Percentiles rank a stretch among this genome's conserved stretches.
Conservation (phyloP, 164 flowering plant genomes). For the Platanus orientalis region DNA sequence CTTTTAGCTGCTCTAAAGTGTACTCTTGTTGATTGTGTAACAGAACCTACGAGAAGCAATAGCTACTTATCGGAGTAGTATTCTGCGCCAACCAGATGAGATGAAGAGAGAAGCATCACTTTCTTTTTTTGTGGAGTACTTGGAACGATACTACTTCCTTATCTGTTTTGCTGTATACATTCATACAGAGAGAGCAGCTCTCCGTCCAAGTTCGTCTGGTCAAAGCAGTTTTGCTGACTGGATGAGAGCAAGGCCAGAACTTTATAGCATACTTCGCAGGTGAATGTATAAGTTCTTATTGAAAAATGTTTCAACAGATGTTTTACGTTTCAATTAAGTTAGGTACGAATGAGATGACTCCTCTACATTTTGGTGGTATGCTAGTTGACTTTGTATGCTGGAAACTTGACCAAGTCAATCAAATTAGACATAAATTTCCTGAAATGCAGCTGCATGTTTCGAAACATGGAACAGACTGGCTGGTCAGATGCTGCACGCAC, state of each 20-base stretch:
- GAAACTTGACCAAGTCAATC: background rate
- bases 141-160: conserved; percentile 94
- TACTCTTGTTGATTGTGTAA: conserved; percentile 13
- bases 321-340: background rate
- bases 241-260: conserved; percentile 97
- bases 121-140: conserved; percentile 90
- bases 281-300: conserved; percentile 15
- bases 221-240: conserved; percentile 79
- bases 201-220: conserved; percentile 43
- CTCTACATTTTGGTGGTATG: background rate
- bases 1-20: conserved; percentile 5
- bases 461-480: too few relatives aligned
- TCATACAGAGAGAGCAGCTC: conserved; percentile 74
- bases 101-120: conserved; percentile 93
- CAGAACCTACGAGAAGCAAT: conserved; percentile 97
- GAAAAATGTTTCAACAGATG: background rate
- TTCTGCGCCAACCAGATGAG: conserved; percentile 87
- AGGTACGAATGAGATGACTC: background rate
- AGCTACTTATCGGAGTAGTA: conserved; percentile 85
- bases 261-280: conserved; percentile 96
- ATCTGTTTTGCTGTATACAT: conserved; percentile 97
- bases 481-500: too few relatives aligned
- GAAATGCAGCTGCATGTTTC: too few relatives aligned
- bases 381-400: background rate
- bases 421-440: background rate